Evolutionary conservation across 2,329 filamentous ascomycete species (phyloP), one percentile per base, ranked within the genome.

Genomic region (Zymoseptoria pseudotritici): DNA sequence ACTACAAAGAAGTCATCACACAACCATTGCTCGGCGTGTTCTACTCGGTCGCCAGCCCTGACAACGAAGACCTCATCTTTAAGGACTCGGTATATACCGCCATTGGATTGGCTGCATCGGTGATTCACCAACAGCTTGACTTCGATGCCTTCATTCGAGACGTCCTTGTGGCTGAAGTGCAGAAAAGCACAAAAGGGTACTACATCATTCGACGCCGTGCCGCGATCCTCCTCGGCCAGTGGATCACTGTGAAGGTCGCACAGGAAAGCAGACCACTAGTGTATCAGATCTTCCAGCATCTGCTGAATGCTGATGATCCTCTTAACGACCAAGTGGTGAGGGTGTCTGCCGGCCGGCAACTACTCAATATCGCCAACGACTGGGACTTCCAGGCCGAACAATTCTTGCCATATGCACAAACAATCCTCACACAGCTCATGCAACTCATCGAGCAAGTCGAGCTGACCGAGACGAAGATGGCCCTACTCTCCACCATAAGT

Each of bases 31-130:
- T 97, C 52, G 81, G 83, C 54, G 95, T 97, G 66, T 97, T 97
- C 72, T 82, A 88, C 65, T 86, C 85, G 7, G 89, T 91, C 58
- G 86, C 90, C 61, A 83, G 74, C n/a, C 78, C 79, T 4, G 77
- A 83, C 10, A 85, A 85, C 62, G 80, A 80, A 50, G 86, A 94
- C 64, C 83, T 97, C 11, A 81, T 94, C 17, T 85, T 89, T 61
- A 97, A 97, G 72, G 94, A 99, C 72, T 93, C 93, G 0, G 86
- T 97, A 0, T 99, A 99, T 71, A 95, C 90, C 4, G 91, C 93
- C 10, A 87, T 99, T 77, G 92, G 93, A 2, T 81, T 97, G 55
- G 86, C 94, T 0, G 90, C 92, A 1, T 82, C 90, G 1, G 86
- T 92, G 49, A 78, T 97, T 17, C 82, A 87, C 61, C 79, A 86